Evolutionary conservation across 2,329 filamentous ascomycete genomes (phyloP).

Genomic region (Colletotrichum lupini): DNA sequence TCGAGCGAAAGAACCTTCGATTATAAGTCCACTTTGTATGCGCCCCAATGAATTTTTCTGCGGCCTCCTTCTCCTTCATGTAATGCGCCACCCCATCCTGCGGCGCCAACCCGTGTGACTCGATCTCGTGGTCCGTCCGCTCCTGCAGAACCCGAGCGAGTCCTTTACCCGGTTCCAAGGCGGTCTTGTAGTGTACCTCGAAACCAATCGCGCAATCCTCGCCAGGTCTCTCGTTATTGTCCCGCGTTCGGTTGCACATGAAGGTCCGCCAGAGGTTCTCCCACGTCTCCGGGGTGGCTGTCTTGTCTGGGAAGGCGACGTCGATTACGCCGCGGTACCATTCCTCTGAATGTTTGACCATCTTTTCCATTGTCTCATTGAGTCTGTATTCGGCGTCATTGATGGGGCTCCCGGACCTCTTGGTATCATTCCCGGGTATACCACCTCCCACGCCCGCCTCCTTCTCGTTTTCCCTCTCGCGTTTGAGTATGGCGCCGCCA

Average conservation of each 20-base stretch:
- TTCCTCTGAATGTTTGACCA: not conserved
- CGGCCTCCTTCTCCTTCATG: not conserved
- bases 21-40: conserved; percentile 14
- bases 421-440: not conserved
- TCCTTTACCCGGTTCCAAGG: not conserved
- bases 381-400: conserved; percentile 5
- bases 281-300: not conserved
- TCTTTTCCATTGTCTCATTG: not conserved
- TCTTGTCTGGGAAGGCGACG: conserved; percentile 22
- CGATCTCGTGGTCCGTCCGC: not conserved
- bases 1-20: conserved; percentile 25
- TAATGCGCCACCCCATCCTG: conserved; percentile 15
- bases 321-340: conserved; percentile 1
- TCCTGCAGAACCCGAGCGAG: not conserved
- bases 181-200: not conserved
- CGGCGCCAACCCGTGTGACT: conserved; percentile 3
- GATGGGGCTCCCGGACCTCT: not conserved
- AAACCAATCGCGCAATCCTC: not conserved
- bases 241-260: conserved; percentile 20
- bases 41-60: not conserved
- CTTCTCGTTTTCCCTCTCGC: not conserved
- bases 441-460: not conserved
- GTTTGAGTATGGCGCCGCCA: not conserved
- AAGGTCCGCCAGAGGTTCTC: conserved; percentile 27
- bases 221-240: conserved; percentile 2